Base-by-base conservation (phyloP, 2,329 filamentous ascomycete species). In the Dactylellina drechsleri region DNA sequence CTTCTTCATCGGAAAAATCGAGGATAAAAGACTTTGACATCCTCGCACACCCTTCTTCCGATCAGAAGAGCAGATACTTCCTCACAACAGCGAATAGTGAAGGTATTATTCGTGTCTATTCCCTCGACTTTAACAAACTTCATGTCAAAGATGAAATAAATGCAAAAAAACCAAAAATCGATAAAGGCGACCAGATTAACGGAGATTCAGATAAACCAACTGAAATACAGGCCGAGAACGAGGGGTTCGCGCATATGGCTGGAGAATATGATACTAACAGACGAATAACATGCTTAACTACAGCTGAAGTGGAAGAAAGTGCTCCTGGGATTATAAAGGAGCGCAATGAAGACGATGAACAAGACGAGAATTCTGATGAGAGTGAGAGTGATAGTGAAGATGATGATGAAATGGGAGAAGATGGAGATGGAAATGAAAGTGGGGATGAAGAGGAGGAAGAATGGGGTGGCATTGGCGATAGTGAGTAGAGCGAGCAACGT, bases 21-120 rank as follows among this genome's bases (percentile, higher is more conserved):
- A 88, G 95, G 60, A 89, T 98, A 81, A 99, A 98, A 83, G 93
- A 97, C 80, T 97, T 98, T 81, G 87, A 89, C 72, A 83, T 93
- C 12, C 72, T 85, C 1, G 66, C 80, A 16, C 73, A 80, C 82
- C 59, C 81, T 83, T 45, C 79, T 81, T 49, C 79, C 81, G 20
- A 81, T 83, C 77, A 77, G 82, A 70, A 79, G 82, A 67, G 78
- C 82, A 79, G 79, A 83, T 85, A 85, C 68, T 84, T 91, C 74
- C 82, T 96, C 49, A 85, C 92, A 4, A 89, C 92, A 5, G 93
- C 87, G 5, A 90, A 92, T 82, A 98, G 93, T 80, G 92, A 97
- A 79, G 95, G 95, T 36, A 87, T 88, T 58, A 83, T 97, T n/a
- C 87, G 92, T 59, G 79, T 97, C 15, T 98, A 93, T 91, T 86